Evolutionary conservation across 73 alveolate genomes (phyloP).

Genomic region (Paramecium biaurelia): DNA sequence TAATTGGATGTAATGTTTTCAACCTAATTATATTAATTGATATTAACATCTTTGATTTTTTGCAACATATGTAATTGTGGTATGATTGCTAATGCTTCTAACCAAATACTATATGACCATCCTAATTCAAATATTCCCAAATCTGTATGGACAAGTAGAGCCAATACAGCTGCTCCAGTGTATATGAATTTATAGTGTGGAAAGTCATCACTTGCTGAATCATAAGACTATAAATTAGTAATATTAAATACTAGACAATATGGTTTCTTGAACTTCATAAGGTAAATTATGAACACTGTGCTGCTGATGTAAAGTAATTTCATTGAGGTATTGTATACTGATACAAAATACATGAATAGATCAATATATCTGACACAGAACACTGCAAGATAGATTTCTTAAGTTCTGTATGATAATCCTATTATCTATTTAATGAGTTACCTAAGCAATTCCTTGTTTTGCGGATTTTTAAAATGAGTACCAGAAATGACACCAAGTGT

Average conservation of each 20-base stretch:
- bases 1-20: conserved; percentile 92
- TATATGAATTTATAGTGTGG: conserved; percentile 82
- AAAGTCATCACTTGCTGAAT: conserved; percentile 80
- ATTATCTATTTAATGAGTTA: conserved; percentile 9
- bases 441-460: conserved; percentile 84
- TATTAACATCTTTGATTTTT: conserved; percentile 71
- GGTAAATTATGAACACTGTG: conserved; percentile 78
- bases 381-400: conserved; percentile 87
- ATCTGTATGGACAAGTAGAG: conserved; percentile 77
- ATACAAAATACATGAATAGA: conserved; percentile 85
- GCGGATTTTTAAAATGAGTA: conserved; percentile 80
- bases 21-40: neutral
- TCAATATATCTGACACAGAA: conserved; percentile 84
- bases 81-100: conserved; percentile 91
- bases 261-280: conserved; percentile 83
- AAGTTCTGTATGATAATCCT: conserved; percentile 90
- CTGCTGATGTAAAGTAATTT: conserved; percentile 78
- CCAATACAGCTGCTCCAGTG: conserved; percentile 83
- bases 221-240: conserved; percentile 74
- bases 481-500: conserved; percentile 82
- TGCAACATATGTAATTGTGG: conserved; percentile 91
- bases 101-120: conserved; percentile 90
- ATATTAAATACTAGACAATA: conserved; percentile 72
- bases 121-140: conserved; percentile 78
- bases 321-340: conserved; percentile 87